Conservation (phyloP, 441 rosid species). For the Mallotus repandus region DNA sequence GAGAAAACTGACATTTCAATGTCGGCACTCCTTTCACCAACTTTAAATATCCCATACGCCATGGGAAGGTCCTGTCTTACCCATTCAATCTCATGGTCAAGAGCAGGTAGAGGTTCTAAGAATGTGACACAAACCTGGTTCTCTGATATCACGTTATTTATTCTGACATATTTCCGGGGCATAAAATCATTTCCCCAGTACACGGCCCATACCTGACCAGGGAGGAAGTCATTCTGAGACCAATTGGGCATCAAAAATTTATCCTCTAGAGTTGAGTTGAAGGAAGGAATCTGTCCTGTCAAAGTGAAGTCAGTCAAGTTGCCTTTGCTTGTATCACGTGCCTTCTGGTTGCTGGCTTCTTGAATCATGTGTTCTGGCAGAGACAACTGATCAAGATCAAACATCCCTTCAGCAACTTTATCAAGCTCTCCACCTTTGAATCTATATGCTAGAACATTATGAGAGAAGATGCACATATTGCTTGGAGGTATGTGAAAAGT, state of each 20-base stretch:
- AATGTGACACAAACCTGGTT: conserved; percentile 17
- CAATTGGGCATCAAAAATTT: conserved; percentile 18
- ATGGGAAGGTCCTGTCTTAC: conserved; percentile 22
- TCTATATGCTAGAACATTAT: conserved; percentile 24
- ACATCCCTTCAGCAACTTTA: conserved; percentile 24
- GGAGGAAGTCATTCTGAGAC: conserved; percentile 15
- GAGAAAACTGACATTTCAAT: conserved; percentile 22
- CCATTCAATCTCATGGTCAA: conserved; percentile 26
- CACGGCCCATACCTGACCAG: conserved; percentile 29
- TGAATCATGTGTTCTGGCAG: conserved; percentile 26
- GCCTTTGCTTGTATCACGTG: not conserved
- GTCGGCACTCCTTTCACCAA: conserved; percentile 19
- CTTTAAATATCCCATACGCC: conserved; percentile 24
- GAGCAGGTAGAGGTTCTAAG: conserved; percentile 26
- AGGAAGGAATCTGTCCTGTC: not conserved
- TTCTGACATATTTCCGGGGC: conserved; percentile 21
- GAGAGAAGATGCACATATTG: conserved; percentile 29
- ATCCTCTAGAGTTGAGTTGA: not conserved
- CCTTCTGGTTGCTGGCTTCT: conserved; percentile 12
- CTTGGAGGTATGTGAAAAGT: conserved; percentile 25
- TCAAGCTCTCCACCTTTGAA: conserved; percentile 30
- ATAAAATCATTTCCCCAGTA: conserved; percentile 23
- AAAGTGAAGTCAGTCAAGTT: not conserved
- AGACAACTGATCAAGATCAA: conserved; percentile 30
- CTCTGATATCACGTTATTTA: conserved; percentile 18